Base-by-base conservation (phyloP, 2,329 filamentous ascomycete species). In the Xylariaceae sp. region DNA sequence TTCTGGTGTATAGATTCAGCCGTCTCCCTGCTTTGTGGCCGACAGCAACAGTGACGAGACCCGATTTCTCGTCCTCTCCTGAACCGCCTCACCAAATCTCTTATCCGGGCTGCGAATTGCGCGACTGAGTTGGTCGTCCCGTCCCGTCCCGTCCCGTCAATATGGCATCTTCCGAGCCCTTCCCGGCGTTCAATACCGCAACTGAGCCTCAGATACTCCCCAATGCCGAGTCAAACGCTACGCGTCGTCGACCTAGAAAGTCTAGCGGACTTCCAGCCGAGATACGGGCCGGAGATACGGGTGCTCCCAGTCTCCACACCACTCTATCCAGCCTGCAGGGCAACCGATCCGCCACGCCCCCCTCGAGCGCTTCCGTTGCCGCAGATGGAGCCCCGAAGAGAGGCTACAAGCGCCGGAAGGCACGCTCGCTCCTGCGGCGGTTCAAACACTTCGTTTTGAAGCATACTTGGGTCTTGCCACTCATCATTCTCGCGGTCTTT, bases 401-500 rank as follows among this genome's bases (percentile, higher is more conserved):
- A 60, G 71, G 76, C 62, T 81, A 79, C 42, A 82, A 82, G 70
- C 80, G 81, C 61, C 80, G 82, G 56, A 82, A 82, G 71, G 79
- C 81, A 49, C 79, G 80, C 45, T 79, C 82, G 52, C 65, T 80
- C 59, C 71, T 82, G 44, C 81, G 81, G 66, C 81, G 84, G 70
- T 78, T 76, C 71, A 80, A 82, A 71, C 72, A 73, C 66, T 78
- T 72, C 61, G 73, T 74, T 61, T 66, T 83, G 67, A 86, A 83
- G 73, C 82, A 85, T 73, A 86, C 84, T 51, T 87, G 79, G 74
- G 75, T 81, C 60, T 72, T 85, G 39, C 92, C 93, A 23, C 82
- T 94, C 60, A 73, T 88, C 65, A 76, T 95, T 60, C 75, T 90
- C 59, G 62, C 81, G 60, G 68, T 86, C 70, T 80, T 92, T 70